A percentile compares a stretch with the other conserved stretches of the same genome.
Conservation (phyloP, 768 basidiomycete genomes). For the Suillus plorans region DNA sequence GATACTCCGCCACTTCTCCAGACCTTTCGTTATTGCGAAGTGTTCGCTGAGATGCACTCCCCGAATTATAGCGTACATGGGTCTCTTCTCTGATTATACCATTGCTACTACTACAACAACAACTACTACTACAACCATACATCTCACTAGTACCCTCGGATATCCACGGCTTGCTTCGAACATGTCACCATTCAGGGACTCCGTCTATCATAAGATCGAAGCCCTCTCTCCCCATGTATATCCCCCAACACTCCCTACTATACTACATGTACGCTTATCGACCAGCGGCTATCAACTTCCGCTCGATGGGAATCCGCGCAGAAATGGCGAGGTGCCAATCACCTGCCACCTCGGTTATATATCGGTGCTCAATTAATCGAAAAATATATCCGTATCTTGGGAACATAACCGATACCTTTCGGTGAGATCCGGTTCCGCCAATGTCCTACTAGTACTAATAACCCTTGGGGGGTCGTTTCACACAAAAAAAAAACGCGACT, state of each 20-base stretch:
- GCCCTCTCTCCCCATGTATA: too few species aligned
- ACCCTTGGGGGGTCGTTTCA: too few species aligned
- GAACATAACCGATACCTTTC: background rate
- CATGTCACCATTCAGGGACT: constrained; percentile 23
- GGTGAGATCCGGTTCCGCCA: constrained; percentile 6
- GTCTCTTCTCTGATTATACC: too few species aligned
- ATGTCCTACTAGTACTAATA: background rate
- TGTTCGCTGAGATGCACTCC: constrained; percentile 19
- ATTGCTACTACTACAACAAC: too few species aligned
- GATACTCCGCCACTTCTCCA: constrained; percentile 14
- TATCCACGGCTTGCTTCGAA: constrained; percentile 10
- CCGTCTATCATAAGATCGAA: constrained; percentile 12
- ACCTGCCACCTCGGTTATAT: constrained; percentile 4
- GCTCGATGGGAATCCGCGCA: background rate
- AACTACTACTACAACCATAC: too few species aligned
- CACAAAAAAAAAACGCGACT: background rate
- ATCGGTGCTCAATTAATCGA: constrained; percentile 5
- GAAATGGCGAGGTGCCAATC: background rate
- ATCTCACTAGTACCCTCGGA: constrained; percentile 1
- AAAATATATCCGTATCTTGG: constrained; percentile 1
- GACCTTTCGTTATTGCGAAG: constrained; percentile 8
- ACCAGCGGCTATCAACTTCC: constrained; percentile 3
- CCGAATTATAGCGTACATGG: too few species aligned
- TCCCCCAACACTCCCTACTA: too few species aligned
- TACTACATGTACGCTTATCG: background rate